Evolutionary conservation across 148 eudicot genomes (phyloP).

Genomic region (Silene uniflora): DNA sequence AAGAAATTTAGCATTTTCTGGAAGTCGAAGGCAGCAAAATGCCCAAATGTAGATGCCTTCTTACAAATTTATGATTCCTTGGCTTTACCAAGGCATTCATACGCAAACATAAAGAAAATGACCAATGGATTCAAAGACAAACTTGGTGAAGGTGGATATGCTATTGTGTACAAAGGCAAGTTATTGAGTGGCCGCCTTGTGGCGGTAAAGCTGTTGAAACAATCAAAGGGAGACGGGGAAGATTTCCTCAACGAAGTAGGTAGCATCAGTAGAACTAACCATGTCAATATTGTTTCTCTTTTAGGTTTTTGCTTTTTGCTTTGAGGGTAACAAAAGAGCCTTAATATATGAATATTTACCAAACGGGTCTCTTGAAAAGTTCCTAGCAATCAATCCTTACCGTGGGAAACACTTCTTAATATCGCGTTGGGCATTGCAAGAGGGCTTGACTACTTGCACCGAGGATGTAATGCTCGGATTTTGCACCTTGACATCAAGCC

Average conservation of each 20-base stretch:
- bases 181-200: slow-evolving; percentile 22
- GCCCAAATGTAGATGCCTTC: neutral
- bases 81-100: neutral
- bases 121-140: neutral
- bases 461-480: slow-evolving; percentile 8
- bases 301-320: slow-evolving; percentile 18
- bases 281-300: slow-evolving; percentile 9
- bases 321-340: neutral
- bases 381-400: neutral
- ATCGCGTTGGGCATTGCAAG: slow-evolving; percentile 7
- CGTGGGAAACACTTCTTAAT: neutral
- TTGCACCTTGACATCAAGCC: slow-evolving; percentile 7
- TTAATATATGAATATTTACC: neutral
- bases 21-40: slow-evolving; percentile 9
- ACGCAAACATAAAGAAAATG: neutral
- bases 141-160: slow-evolving; percentile 3
- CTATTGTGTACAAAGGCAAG: slow-evolving; percentile 25
- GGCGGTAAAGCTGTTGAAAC: slow-evolving; percentile 27
- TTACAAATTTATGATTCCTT: neutral
- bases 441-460: slow-evolving; percentile 3
- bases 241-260: slow-evolving; percentile 27
- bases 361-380: slow-evolving; percentile 23
- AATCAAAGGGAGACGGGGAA: slow-evolving; percentile 25
- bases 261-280: slow-evolving; percentile 20
- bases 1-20: slow-evolving; percentile 1